phyloP scores from a whole-genome alignment of 345 rosid genomes.

The Salix koriyanagi region DNA sequence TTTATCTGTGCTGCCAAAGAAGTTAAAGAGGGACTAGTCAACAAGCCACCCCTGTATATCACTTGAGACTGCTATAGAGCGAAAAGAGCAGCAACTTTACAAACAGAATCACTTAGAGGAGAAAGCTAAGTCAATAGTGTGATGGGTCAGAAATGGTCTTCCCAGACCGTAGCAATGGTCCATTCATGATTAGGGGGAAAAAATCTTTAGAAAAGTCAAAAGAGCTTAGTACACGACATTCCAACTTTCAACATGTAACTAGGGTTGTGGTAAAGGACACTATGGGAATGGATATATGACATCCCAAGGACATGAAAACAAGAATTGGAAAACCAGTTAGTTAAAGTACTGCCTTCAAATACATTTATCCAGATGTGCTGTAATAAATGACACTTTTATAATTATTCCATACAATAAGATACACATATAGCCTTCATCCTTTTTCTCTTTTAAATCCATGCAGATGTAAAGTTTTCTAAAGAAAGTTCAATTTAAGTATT shows the following conservation, averaged over 20 bases:
- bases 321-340: no score
- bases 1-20: conserved; percentile 90
- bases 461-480: neutral
- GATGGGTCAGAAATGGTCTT: neutral
- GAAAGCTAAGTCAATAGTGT: neutral
- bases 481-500: neutral
- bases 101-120: neutral
- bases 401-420: neutral
- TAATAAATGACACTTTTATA: neutral
- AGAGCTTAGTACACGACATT: no score
- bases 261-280: no score
- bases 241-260: no score
- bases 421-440: neutral
- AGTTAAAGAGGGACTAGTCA: conserved; percentile 31
- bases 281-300: no score
- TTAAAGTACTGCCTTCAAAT: no score
- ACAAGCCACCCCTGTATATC: conserved; percentile 13
- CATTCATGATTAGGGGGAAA: no score
- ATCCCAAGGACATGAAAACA: no score
- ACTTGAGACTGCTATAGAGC: conserved; percentile 2
- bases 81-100: neutral
- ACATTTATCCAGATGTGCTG: no score
- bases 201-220: no score
- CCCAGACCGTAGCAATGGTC: no score
- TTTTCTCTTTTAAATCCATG: neutral